Conservation (phyloP, 768 basidiomycete genomes). For the Mycena galericulata region DNA sequence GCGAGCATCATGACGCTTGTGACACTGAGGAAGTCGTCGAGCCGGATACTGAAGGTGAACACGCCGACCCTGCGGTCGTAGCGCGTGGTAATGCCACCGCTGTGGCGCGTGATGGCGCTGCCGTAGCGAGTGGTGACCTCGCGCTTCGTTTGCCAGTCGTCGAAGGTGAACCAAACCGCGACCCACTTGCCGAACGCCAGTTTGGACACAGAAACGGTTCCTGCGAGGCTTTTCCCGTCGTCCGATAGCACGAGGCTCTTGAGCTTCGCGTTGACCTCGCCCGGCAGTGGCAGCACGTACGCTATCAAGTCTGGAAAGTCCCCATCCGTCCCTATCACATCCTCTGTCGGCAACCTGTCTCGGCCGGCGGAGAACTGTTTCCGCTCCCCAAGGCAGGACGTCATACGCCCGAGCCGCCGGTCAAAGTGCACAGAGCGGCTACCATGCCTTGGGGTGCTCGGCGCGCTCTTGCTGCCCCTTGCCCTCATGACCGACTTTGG, state of each 20-base stretch:
- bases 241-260: slow-evolving; percentile 65
- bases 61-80: slow-evolving; percentile 69
- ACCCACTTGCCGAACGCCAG: slow-evolving; percentile 90
- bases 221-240: slow-evolving; percentile 70
- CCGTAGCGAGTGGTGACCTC: slow-evolving; percentile 89
- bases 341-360: slow-evolving; percentile 88
- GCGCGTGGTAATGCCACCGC: too few species aligned
- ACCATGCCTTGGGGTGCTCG: slow-evolving; percentile 79
- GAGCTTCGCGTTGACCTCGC: slow-evolving; percentile 58
- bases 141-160: slow-evolving; percentile 95
- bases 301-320: slow-evolving; percentile 80
- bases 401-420: slow-evolving; percentile 91
- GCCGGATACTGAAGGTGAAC: slow-evolving; percentile 81
- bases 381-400: slow-evolving; percentile 94
- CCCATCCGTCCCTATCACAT: slow-evolving; percentile 83
- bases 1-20: slow-evolving; percentile 87
- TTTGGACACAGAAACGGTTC: slow-evolving; percentile 84
- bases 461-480: slow-evolving; percentile 75
- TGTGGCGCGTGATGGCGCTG: too few species aligned
- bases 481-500: slow-evolving; percentile 77
- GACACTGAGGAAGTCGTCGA: slow-evolving; percentile 80
- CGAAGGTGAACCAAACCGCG: slow-evolving; percentile 91
- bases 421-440: slow-evolving; percentile 97
- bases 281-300: slow-evolving; percentile 71
- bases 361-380: slow-evolving; percentile 94